phyloP scores from a whole-genome alignment of 2,329 filamentous ascomycete species.

The Penicillium sp. region DNA sequence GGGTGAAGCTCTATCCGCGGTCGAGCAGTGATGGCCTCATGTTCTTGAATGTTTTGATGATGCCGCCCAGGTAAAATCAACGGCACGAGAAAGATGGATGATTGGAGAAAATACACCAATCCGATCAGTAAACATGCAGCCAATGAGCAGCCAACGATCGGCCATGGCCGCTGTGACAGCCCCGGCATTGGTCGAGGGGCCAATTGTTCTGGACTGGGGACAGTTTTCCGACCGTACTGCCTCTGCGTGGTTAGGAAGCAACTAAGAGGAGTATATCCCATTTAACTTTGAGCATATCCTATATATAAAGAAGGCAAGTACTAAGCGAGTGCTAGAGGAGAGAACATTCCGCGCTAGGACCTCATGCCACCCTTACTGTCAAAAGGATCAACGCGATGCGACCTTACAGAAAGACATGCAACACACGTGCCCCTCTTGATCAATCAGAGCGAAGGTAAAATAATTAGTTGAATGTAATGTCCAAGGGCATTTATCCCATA shows the following conservation, averaged over 20 bases:
- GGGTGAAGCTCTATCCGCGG: slow-evolving; percentile 42
- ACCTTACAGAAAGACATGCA: slow-evolving; percentile 8
- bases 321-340: background rate
- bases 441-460: background rate
- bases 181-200: background rate
- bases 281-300: background rate
- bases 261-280: background rate
- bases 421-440: slow-evolving; percentile 4
- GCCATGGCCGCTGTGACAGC: slow-evolving; percentile 3
- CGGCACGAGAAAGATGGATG: background rate
- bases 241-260: slow-evolving; percentile 18
- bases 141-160: slow-evolving; percentile 17
- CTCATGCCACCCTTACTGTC: slow-evolving; percentile 7
- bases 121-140: slow-evolving; percentile 17
- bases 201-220: slow-evolving; percentile 2
- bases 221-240: slow-evolving; percentile 14
- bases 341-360: background rate
- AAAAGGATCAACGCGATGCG: background rate
- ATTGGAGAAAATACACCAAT: slow-evolving; percentile 17
- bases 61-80: slow-evolving; percentile 5
- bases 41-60: background rate
- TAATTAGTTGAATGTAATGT: background rate
- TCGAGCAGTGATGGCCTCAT: slow-evolving; percentile 10
- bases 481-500: background rate
- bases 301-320: background rate